These are phyloP conservation scores for Arxiozyma telluris DNA, from an alignment of 1,139 yeast genomes.

Conservation along the genomic window DNA sequence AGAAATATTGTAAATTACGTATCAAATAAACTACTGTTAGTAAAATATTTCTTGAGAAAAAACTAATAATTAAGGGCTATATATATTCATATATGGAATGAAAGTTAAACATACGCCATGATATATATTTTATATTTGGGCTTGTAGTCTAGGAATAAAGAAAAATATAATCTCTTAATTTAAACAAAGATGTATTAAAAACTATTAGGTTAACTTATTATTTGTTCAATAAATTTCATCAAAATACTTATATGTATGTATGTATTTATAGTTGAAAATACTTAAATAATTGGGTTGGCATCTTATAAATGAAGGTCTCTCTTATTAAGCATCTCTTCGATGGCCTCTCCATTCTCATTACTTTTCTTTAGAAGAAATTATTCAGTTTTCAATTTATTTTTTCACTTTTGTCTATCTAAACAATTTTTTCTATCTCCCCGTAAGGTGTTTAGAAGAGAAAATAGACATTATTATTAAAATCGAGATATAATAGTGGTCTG, in stretches of 20 bases:
- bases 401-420: too few relatives aligned
- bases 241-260: too few relatives aligned
- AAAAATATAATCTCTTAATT: background rate
- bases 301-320: too few relatives aligned
- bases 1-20: background rate
- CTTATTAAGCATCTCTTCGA: background rate
- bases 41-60: background rate
- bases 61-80: too few relatives aligned
- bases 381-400: background rate
- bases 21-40: slow-evolving; percentile 7
- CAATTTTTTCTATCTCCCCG: too few relatives aligned
- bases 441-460: too few relatives aligned
- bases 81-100: too few relatives aligned
- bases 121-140: too few relatives aligned
- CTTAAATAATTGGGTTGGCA: background rate
- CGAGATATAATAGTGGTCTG: too few relatives aligned
- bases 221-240: background rate
- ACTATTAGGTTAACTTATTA: background rate
- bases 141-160: too few relatives aligned
- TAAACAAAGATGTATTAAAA: background rate
- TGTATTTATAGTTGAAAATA: too few relatives aligned
- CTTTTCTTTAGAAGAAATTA: background rate
- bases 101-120: slow-evolving; percentile 20
- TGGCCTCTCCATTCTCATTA: background rate
- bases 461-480: too few relatives aligned